Conservation (phyloP, 805 yeast genomes). For the Saturnispora bothae region DNA sequence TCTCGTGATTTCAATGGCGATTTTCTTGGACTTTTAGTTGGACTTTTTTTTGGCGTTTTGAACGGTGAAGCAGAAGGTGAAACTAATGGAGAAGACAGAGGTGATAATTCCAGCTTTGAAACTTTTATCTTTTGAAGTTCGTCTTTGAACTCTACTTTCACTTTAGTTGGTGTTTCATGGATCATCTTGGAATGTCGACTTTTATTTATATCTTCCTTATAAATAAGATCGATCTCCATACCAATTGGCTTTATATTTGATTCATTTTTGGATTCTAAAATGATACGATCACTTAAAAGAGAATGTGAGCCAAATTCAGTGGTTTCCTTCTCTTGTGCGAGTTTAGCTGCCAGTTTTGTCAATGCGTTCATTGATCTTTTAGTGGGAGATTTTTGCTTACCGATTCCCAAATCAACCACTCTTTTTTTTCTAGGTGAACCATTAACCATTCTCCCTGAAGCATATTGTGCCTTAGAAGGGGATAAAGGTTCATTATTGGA, state of each 20-base stretch:
- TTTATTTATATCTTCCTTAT: no score
- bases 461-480: constrained; percentile 3
- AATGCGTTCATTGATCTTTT: constrained; percentile 29
- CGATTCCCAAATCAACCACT: constrained; percentile 23
- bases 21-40: no score
- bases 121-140: no score
- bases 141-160: no score
- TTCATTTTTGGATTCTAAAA: constrained; percentile 27
- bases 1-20: neutral
- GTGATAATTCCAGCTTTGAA: no score
- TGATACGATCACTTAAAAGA: constrained; percentile 37
- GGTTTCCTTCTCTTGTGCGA: constrained; percentile 28
- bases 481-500: neutral
- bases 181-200: no score
- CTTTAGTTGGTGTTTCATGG: no score
- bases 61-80: neutral
- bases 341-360: constrained; percentile 39
- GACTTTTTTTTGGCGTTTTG: neutral
- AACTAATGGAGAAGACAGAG: neutral
- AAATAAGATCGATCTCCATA: constrained; percentile 13
- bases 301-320: constrained; percentile 29
- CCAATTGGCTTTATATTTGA: constrained; percentile 15
- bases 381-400: constrained; percentile 37
- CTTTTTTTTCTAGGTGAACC: constrained; percentile 30
- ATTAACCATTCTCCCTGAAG: constrained; percentile 15